Evolutionary conservation across 2,329 filamentous ascomycete genomes (phyloP).

Genomic region (Neofusicoccum umdonicola): DNA sequence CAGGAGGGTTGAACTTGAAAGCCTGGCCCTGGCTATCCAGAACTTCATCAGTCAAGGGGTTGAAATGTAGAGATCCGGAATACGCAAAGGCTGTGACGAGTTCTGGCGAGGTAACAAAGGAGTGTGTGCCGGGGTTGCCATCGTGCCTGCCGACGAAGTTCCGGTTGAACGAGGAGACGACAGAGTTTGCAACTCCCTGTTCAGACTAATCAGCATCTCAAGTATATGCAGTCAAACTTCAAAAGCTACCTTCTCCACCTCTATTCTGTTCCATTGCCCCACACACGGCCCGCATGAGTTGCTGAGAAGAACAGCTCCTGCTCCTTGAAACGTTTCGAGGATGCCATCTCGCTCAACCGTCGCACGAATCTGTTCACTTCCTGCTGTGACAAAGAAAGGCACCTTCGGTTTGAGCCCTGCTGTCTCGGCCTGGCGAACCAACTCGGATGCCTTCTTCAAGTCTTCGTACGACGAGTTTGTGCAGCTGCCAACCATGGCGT

Average conservation of each 20-base stretch:
- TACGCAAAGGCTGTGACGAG: slow-evolving; percentile 40
- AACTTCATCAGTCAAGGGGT: slow-evolving; percentile 27
- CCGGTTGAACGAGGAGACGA: slow-evolving; percentile 38
- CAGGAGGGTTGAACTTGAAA: slow-evolving; percentile 30
- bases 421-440: slow-evolving; percentile 30
- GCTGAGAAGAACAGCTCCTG: slow-evolving; percentile 32
- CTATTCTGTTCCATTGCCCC: slow-evolving; percentile 36
- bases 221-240: neutral
- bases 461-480: slow-evolving; percentile 41
- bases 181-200: slow-evolving; percentile 30
- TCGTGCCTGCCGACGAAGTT: slow-evolving; percentile 40
- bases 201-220: neutral
- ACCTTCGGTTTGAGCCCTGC: slow-evolving; percentile 33
- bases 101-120: slow-evolving; percentile 50
- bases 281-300: slow-evolving; percentile 38
- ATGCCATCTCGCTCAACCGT: slow-evolving; percentile 33
- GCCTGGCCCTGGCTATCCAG: neutral
- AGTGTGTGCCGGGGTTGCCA: slow-evolving; percentile 46
- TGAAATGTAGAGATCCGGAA: slow-evolving; percentile 26
- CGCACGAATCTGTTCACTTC: slow-evolving; percentile 35
- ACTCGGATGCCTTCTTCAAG: slow-evolving; percentile 29
- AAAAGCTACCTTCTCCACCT: slow-evolving; percentile 23
- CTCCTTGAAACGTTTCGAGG: slow-evolving; percentile 27
- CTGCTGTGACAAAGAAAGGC: slow-evolving; percentile 33
- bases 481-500: slow-evolving; percentile 24